Evolutionary conservation across 2,329 filamentous ascomycete genomes (phyloP), one percentile per base, ranked within the genome.

Genomic region (Colletotrichum filicis): DNA sequence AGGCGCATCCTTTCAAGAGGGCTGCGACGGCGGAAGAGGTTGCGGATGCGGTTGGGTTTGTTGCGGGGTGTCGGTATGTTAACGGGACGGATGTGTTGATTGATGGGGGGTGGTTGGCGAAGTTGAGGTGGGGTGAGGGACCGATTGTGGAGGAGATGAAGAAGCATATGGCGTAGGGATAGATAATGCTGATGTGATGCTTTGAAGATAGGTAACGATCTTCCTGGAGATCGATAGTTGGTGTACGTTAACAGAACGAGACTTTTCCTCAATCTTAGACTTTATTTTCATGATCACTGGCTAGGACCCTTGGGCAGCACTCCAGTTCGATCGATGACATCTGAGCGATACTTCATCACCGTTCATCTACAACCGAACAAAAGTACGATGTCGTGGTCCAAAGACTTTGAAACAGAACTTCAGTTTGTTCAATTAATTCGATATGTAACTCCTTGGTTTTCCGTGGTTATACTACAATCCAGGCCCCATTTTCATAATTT

Each of bases 11-110:
- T 32, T n/a, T 67, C 49, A 53, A 32, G 32, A 71, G 68, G n/a
- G 63, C 63, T 2, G 63, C 56, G 1, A 67, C 30, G 14, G 46
- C 35, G 16, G 63, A 71, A 16, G 68, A 71, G 57, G 26, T 71
- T 32, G 68, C 68, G 2, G 63, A 71, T 9, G 68, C n/a, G 24
- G 19, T 71, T 28, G 56, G n/a, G 57, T 71, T 71, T 57, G 68
- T 67, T 1, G 56, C 14, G 0, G 16, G 56, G 26, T 71, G 68
- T 35, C 56, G 32, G 0, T 71, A 56, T 37, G 49, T 71, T 7
- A 71, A 71, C 28, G 68, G 68, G 46, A 46, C 35, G 1, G 63
- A 67, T 49, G n/a, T 71, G 1, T 49, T 71, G 1, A 6, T 67
- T 19, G 68, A 71, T 2, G 68, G 68, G 1, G 68, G 68, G 0